Base-by-base conservation (phyloP, 2,329 filamentous ascomycete genomes). In the Ophiostoma ulmi region DNA sequence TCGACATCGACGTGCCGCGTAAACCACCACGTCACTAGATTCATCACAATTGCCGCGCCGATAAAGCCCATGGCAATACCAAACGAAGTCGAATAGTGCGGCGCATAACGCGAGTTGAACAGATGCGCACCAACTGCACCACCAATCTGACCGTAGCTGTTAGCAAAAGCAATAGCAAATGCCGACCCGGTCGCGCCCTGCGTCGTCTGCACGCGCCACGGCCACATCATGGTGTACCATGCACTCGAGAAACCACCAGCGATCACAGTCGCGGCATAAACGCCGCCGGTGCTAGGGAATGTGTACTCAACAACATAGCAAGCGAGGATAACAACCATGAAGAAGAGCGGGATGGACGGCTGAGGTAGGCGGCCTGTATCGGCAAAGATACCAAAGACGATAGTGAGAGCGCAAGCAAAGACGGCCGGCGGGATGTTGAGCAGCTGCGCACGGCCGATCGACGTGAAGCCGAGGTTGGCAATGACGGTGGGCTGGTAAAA, bases 171-270 rank as follows among this genome's bases (percentile, higher is more conserved):
- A 70, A 84, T 83, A 1, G 81, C 80, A 74, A 84, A 84, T 0
- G 83, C 83, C 0, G 83, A 83, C 0, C 82, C 83, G 0, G 83
- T 84, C 1, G 83, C 80, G 3, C 81, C 74, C 65, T 77, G 78
- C 0, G 80, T 83, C 7, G 81, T 83, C 75, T 83, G 82, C 0
- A 83, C 81, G 5, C 83, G 80, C 83, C 83, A 84, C 22, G 83
- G 82, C 83, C 83, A 83, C 82, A 84, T 84, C 71, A 83, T 78
- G 0, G 83, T 81, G 73, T 79, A 85, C 79, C 81, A 75, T 70
- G 78, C 80, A 35, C 75, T 75, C 48, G 80, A 80, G 75, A 79
- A 83, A 73, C 81, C 79, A 66, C 79, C 79, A 71, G 81, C 83
- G 0, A 84, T 84, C 71, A 83, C 75, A 48, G 83, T 81, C 44